phyloP scores from a whole-genome alignment of 345 rosid species.

The Turritis glabra region DNA sequence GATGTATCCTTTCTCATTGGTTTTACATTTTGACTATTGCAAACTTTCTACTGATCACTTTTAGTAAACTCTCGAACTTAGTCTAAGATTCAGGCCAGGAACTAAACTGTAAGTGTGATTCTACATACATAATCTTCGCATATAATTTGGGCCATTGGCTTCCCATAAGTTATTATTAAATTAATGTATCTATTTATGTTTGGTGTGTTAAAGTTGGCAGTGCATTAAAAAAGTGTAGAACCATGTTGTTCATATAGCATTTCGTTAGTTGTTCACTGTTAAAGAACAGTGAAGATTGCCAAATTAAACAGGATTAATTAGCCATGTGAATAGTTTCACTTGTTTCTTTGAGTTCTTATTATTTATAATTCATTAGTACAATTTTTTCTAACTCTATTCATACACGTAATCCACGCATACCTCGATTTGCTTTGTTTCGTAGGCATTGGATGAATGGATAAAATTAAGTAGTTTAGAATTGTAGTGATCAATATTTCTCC shows the following conservation, averaged over 20 bases:
- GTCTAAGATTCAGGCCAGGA: neutral
- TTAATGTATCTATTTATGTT: constrained; percentile 12
- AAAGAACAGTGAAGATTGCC: constrained; percentile 33
- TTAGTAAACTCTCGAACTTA: neutral
- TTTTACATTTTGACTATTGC: constrained; percentile 12
- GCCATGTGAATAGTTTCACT: constrained; percentile 23
- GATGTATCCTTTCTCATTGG: neutral
- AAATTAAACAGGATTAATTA: constrained; percentile 39
- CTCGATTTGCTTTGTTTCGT: neutral
- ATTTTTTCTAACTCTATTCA: constrained; percentile 4
- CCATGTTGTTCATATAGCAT: constrained; percentile 29
- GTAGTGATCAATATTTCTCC: constrained; percentile 24
- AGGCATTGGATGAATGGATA: neutral
- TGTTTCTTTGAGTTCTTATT: constrained; percentile 14
- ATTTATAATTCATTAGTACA: neutral
- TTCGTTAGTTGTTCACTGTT: constrained; percentile 42
- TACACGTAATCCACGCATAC: constrained; percentile 23
- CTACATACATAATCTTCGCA: neutral
- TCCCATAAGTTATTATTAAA: constrained; percentile 9
- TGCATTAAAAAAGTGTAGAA: constrained; percentile 16
- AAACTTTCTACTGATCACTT: constrained; percentile 7
- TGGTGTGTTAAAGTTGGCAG: constrained; percentile 27
- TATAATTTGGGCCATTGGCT: constrained; percentile 3
- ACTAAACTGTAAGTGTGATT: constrained; percentile 6
- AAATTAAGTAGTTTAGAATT: constrained; percentile 11